Conservation (phyloP, 257 asterid genomes). For the Lantana camara region DNA sequence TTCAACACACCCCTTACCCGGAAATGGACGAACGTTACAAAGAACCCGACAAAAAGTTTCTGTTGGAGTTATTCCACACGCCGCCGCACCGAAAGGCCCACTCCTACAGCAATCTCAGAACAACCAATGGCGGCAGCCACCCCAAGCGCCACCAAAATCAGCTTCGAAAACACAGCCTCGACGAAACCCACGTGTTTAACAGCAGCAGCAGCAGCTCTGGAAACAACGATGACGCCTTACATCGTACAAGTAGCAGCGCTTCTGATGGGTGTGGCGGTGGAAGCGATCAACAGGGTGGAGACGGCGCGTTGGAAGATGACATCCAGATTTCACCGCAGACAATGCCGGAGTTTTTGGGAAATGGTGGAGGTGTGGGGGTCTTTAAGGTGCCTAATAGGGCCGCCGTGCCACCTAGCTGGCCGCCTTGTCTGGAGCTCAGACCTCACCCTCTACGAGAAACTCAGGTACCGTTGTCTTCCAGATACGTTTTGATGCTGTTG, state of each 20-base stretch:
- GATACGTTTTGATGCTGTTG: background rate
- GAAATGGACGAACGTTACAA: conserved; percentile 39
- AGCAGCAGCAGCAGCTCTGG: conserved; percentile 3
- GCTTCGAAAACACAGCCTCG: conserved; percentile 64
- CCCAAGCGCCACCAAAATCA: conserved; percentile 44
- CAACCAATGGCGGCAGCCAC: conserved; percentile 36
- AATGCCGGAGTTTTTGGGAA: conserved; percentile 58
- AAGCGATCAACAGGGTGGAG: conserved; percentile 23
- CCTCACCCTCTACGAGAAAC: conserved; percentile 80
- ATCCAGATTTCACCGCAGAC: conserved; percentile 27
- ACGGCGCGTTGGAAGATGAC: conserved; percentile 16
- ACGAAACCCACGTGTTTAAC: conserved; percentile 37
- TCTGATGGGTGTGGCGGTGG: conserved; percentile 10
- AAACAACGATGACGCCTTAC: conserved; percentile 24
- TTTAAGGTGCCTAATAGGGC: conserved; percentile 58
- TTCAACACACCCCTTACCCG: background rate
- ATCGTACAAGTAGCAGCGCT: conserved; percentile 12
- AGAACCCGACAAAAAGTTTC: conserved; percentile 33
- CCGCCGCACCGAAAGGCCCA: conserved; percentile 51
- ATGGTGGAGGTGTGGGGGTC: conserved; percentile 59
- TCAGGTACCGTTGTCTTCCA: conserved; percentile 38
- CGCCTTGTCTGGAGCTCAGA: conserved; percentile 65
- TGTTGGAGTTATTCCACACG: conserved; percentile 41
- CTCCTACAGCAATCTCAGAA: conserved; percentile 56
- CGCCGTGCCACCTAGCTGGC: conserved; percentile 62